Percentiles rank a stretch among this genome's conserved stretches.
These are phyloP conservation scores for Epichloe scottii DNA, from an alignment of 2,329 filamentous ascomycete species.

Conservation along the genomic window DNA sequence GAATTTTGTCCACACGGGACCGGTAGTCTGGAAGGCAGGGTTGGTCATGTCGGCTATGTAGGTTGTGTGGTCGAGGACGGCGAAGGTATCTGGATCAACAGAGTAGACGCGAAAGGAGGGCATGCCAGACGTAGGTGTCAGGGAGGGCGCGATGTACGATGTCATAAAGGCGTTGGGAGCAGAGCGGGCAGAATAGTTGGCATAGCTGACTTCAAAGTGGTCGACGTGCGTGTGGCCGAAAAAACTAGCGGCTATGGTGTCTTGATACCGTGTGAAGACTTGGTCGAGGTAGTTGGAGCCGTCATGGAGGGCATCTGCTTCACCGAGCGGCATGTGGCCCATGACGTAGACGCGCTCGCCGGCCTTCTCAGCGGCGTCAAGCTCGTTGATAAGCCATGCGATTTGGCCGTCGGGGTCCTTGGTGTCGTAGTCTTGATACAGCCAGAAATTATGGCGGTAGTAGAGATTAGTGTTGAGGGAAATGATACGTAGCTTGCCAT, in stretches of 20 bases:
- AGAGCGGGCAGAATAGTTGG: slow-evolving; percentile 28
- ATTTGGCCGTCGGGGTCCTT: slow-evolving; percentile 39
- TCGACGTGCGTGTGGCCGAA: slow-evolving; percentile 46
- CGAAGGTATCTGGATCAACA: slow-evolving; percentile 44
- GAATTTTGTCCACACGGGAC: slow-evolving; percentile 40
- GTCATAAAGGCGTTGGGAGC: slow-evolving; percentile 32
- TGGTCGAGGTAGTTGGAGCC: slow-evolving; percentile 39
- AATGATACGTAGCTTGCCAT: slow-evolving; percentile 40
- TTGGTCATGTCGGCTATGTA: slow-evolving; percentile 41
- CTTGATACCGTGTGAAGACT: slow-evolving; percentile 39
- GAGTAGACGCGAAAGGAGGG: slow-evolving; percentile 47
- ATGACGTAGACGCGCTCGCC: slow-evolving; percentile 44
- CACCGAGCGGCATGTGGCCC: slow-evolving; percentile 42
- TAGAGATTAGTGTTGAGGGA: slow-evolving; percentile 47
- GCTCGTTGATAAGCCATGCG: slow-evolving; percentile 39
- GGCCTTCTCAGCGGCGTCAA: slow-evolving; percentile 38
- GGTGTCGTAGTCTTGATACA: slow-evolving; percentile 34
- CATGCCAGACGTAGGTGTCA: slow-evolving; percentile 42
- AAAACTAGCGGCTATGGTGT: slow-evolving; percentile 42
- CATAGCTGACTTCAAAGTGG: slow-evolving; percentile 43
- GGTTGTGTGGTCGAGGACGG: slow-evolving; percentile 38
- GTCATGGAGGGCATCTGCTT: slow-evolving; percentile 38
- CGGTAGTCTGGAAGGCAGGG: slow-evolving; percentile 27
- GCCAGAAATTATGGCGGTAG: slow-evolving; percentile 43
- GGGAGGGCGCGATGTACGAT: slow-evolving; percentile 41